Evolutionary conservation across 2,329 filamentous ascomycete species (phyloP), one percentile per base, ranked within the genome.

Genomic region (Botrytis paeoniae): DNA sequence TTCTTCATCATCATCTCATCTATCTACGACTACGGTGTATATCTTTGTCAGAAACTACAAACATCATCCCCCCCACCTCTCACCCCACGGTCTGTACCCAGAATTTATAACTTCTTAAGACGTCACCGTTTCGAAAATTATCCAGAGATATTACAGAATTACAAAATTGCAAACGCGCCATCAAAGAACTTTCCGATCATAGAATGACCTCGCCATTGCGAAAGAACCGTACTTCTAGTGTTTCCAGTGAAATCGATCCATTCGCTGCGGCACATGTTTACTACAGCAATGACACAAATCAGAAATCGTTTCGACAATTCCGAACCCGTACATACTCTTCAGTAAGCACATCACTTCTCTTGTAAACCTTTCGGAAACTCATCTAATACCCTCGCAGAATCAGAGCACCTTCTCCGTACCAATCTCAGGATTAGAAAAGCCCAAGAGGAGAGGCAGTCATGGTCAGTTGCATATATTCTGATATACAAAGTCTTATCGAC

Each of bases 281-380:
- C 70, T 81, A 81, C 73, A 78, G 79, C 51, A 69, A 74, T 54
- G 74, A 78, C 39, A 71, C 77, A 14, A 73, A 75, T 32, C 74
- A 77, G 54, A 79, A 76, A 62, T 69, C 70, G 22, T 75, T 76
- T 69, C 79, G 78, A 54, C 77, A 79, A 35, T 76, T 75, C 51
- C 75, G 80, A 57, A 77, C 78, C 20, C 75, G 78, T 9, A 81
- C 80, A 54, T 81, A 78, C 72, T 80, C 79, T 48, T 77, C 77
- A 7, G 80, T 80, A 75, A 69, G 78, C 22, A 59, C 25, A 68
- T 12, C 57, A 60, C 29, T n/a, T 29, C 35, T 48, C 25, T 14
- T 9, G 48, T 22, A 1, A 12, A 57, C 60, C 39, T 57, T 22
- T 25, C 9, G 37, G n/a, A 8, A 35, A 43, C 69, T 78, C 39